Percentiles rank a stretch among this genome's conserved stretches.
Conservation (phyloP, 805 yeast species). For the Millerozyma miso region DNA sequence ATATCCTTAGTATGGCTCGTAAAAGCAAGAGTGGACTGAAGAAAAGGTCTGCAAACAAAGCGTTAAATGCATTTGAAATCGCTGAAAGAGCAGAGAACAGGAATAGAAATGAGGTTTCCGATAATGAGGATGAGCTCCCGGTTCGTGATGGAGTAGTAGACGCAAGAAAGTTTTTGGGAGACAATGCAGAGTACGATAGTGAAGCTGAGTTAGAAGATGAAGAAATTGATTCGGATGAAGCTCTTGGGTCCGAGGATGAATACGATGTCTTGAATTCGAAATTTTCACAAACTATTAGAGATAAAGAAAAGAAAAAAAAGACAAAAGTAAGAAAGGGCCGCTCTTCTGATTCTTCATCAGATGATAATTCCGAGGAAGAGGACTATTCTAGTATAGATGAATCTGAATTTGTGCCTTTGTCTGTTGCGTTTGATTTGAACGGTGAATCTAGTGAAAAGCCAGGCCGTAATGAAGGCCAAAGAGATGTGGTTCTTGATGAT, state of each 20-base stretch:
- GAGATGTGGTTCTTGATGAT: slow-evolving; percentile 25
- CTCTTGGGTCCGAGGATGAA: slow-evolving; percentile 77
- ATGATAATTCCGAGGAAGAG: slow-evolving; percentile 41
- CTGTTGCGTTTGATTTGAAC: slow-evolving; percentile 89
- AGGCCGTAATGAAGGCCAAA: slow-evolving; percentile 10
- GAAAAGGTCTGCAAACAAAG: slow-evolving; percentile 32
- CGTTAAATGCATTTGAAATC: slow-evolving; percentile 42
- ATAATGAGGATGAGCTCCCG: slow-evolving; percentile 18
- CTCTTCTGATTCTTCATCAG: slow-evolving; percentile 28
- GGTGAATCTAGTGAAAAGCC: slow-evolving; percentile 41
- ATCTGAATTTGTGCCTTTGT: slow-evolving; percentile 64
- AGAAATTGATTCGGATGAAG: slow-evolving; percentile 83
- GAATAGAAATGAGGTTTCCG: slow-evolving; percentile 11
- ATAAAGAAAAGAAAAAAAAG: slow-evolving; percentile 38
- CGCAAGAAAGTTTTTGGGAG: slow-evolving; percentile 32
- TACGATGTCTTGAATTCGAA: slow-evolving; percentile 59
- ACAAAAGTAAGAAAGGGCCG: slow-evolving; percentile 21
- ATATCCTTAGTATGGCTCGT: slow-evolving; percentile 14
- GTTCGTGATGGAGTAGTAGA: slow-evolving; percentile 38
- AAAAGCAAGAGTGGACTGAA: slow-evolving; percentile 17
- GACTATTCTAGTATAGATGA: slow-evolving; percentile 78
- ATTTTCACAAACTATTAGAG: slow-evolving; percentile 67
- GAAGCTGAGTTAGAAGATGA: slow-evolving; percentile 48
- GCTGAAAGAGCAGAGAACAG: slow-evolving; percentile 37
- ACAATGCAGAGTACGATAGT: slow-evolving; percentile 19